phyloP scores from a whole-genome alignment of 83 land plant genomes.

The Isoetes engelmannii region DNA sequence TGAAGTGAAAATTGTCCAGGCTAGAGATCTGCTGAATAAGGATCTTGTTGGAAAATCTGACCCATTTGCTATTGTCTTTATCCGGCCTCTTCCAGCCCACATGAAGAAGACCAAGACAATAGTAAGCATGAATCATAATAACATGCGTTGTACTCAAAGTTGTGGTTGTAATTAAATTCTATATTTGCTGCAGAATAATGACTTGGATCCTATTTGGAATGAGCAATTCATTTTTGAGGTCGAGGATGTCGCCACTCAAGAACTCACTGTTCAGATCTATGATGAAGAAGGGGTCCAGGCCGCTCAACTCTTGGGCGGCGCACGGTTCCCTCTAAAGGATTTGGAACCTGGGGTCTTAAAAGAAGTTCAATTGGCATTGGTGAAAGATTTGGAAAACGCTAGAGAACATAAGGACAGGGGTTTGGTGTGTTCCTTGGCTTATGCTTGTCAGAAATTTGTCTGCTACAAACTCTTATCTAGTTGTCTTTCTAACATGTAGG shows the following conservation, averaged over 20 bases:
- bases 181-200: slow-evolving; percentile 12
- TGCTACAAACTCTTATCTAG: no score
- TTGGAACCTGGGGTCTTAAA: neutral
- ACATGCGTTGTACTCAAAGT: neutral
- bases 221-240: slow-evolving; percentile 17
- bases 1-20: slow-evolving; percentile 15
- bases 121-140: slow-evolving; percentile 10
- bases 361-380: slow-evolving; percentile 14
- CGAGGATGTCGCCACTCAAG: slow-evolving; percentile 15
- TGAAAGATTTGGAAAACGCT: slow-evolving; percentile 6
- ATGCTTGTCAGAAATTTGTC: neutral
- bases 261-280: slow-evolving; percentile 5
- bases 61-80: slow-evolving; percentile 16
- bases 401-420: slow-evolving; percentile 12
- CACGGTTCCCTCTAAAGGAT: slow-evolving; percentile 5
- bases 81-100: slow-evolving; percentile 16
- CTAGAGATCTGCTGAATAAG: slow-evolving; percentile 15
- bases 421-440: slow-evolving; percentile 14
- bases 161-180: neutral
- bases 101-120: slow-evolving; percentile 17
- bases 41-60: slow-evolving; percentile 20
- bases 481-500: slow-evolving; percentile 6
- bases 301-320: slow-evolving; percentile 10
- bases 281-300: slow-evolving; percentile 15
- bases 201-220: slow-evolving; percentile 17